phyloP scores from a whole-genome alignment of 2,329 filamentous ascomycete genomes.

The Blastomyces percursus region DNA sequence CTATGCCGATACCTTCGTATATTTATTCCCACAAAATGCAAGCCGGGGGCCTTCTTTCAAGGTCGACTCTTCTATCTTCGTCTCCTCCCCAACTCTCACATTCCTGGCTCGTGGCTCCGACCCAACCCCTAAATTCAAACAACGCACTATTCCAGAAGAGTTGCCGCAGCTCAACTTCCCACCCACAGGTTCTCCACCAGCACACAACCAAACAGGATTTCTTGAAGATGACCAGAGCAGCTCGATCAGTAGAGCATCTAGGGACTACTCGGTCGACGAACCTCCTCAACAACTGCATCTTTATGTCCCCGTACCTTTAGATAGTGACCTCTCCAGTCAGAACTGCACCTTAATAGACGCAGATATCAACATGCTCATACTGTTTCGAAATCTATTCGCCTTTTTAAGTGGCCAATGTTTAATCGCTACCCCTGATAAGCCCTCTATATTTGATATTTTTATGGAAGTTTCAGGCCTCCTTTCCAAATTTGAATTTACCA shows the following conservation, averaged over 20 bases:
- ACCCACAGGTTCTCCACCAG: conserved; percentile 20
- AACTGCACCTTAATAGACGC: conserved; percentile 29
- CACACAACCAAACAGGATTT: conserved; percentile 20
- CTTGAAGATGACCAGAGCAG: conserved; percentile 29
- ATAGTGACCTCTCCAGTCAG: conserved; percentile 37
- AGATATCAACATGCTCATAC: conserved; percentile 47
- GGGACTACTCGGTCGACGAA: conserved; percentile 41
- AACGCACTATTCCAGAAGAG: conserved; percentile 12
- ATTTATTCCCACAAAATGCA: conserved; percentile 48
- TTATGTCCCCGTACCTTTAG: conserved; percentile 48
- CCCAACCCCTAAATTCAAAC: conserved; percentile 35
- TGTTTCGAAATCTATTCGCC: conserved; percentile 53
- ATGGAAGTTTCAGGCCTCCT: conserved; percentile 49
- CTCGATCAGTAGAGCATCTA: conserved; percentile 39
- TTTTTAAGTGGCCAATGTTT: conserved; percentile 53
- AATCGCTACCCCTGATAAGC: conserved; percentile 46
- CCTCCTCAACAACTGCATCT: conserved; percentile 41
- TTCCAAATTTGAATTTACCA: conserved; percentile 49
- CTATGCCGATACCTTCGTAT: conserved; percentile 51
- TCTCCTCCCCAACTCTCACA: conserved; percentile 46
- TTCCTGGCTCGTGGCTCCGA: conserved; percentile 42
- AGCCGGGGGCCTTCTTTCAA: conserved; percentile 50
- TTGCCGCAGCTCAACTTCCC: conserved; percentile 20
- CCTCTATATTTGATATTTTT: conserved; percentile 50
- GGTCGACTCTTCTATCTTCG: conserved; percentile 48